Evolutionary conservation across 2,329 filamentous ascomycete genomes (phyloP), one percentile per base, ranked within the genome.

Genomic region (Fusarium buxicola): DNA sequence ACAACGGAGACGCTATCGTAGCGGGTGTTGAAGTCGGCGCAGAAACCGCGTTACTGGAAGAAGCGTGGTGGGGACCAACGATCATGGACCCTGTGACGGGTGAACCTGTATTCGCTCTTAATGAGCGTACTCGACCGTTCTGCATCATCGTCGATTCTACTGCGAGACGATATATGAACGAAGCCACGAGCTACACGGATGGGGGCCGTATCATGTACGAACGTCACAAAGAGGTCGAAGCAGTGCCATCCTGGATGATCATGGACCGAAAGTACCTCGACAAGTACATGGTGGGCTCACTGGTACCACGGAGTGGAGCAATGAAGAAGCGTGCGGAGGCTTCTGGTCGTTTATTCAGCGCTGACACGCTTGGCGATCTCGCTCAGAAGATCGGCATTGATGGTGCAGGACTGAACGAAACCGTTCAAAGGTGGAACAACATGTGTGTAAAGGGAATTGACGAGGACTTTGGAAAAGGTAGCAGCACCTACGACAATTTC

Each of bases 321-420:
- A 43, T 16, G 11, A n/a, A 13, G n/a, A 49, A 25, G 25, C 34
- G 24, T 8, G 25, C 36, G 13, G 36, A 16, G 24, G 34, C 34
- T 4, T 18, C 36, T n/a, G 24, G 28, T 21, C 7, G 10, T 18
- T 15, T 35, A 9, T 49, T 39, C 13, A 30, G 36, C 8, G 40
- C 36, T 11, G 24, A 44, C 10, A 44, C 35, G 6, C 4, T 52
- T 6, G 15, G n/a, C 6, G 36, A 27, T 3, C 43, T 55, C 7
- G 44, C 52, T 4, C 16, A 48, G 10, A 30, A 49, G 43, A 43
- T 49, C 3, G 30, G 36, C 18, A 15, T 55, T 3, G 44, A 55
- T 10, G 27, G 13, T 6, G 9, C 12, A 7, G 6, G 32, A 5
- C 15, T 55, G 35, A 13, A 16, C 25, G 21, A 41, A 12, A 55